phyloP scores from a whole-genome alignment of 2,329 filamentous ascomycete species.

The Aspergillus glaucus region DNA sequence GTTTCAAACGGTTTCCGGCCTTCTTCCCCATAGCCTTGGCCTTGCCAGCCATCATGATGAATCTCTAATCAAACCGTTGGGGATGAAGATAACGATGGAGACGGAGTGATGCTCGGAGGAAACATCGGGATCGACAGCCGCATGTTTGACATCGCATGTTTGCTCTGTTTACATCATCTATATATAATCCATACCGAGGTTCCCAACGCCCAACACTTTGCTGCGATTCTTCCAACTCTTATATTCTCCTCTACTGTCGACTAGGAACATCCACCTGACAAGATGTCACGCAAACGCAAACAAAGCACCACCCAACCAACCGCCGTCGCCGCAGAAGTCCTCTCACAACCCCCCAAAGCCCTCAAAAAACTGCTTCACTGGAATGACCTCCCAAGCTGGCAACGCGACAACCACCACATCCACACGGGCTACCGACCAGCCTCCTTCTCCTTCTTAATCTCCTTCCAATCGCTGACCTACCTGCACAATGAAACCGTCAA shows the following conservation, averaged over 20 bases:
- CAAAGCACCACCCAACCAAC: conserved; percentile 14
- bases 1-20: conserved; percentile 54
- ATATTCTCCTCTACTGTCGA: neutral
- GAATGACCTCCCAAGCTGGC: conserved; percentile 49
- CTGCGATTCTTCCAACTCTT: conserved; percentile 3
- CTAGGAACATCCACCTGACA: conserved; percentile 4
- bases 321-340: conserved; percentile 17
- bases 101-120: conserved; percentile 1
- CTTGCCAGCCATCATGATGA: conserved; percentile 14
- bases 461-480: conserved; percentile 54
- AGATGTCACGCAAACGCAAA: conserved; percentile 28
- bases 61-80: neutral
- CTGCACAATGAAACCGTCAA: conserved; percentile 66
- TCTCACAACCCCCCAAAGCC: conserved; percentile 23
- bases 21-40: conserved; percentile 15
- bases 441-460: conserved; percentile 55
- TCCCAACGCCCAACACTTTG: conserved; percentile 11
- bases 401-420: conserved; percentile 64
- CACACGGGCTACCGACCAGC: conserved; percentile 58
- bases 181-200: conserved; percentile 10
- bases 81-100: neutral
- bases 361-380: conserved; percentile 40
- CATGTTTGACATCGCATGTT: conserved; percentile 5
- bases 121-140: neutral
- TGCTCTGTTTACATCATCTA: conserved; percentile 15